Evolutionary conservation across 805 yeast species (phyloP).

Genomic region (Yarrowia sp.): DNA sequence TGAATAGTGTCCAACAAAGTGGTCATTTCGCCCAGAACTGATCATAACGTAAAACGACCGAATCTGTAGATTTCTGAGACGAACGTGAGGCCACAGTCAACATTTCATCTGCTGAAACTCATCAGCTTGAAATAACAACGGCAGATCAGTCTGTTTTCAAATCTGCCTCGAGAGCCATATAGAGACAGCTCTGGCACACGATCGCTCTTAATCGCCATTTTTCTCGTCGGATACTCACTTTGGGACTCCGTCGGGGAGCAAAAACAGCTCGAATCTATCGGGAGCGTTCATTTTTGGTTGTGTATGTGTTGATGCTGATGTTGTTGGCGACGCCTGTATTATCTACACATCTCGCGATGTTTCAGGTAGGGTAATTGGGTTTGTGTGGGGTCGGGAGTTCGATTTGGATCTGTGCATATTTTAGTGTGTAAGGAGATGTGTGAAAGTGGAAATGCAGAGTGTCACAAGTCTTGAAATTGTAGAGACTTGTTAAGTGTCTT

Average conservation of each 20-base stretch:
- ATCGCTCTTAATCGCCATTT: background rate
- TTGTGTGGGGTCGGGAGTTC: background rate
- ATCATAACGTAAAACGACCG: background rate
- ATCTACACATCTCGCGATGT: conserved; percentile 12
- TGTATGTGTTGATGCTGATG: background rate
- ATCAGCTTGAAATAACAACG: background rate
- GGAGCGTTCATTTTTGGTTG: conserved; percentile 82
- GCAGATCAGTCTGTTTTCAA: background rate
- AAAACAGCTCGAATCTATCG: conserved; percentile 94
- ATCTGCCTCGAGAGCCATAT: background rate
- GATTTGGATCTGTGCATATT: background rate
- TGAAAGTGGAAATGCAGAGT: too few species aligned
- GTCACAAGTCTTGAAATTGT: too few species aligned
- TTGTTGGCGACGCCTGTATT: background rate
- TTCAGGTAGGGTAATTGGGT: conserved; percentile 17
- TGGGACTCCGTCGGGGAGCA: conserved; percentile 95
- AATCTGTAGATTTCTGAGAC: background rate
- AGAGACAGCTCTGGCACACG: background rate
- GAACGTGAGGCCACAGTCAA: background rate
- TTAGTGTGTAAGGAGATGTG: too few species aligned
- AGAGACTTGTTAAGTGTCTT: too few species aligned
- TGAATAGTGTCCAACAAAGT: background rate
- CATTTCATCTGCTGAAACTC: too few species aligned
- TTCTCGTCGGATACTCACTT: conserved; percentile 51
- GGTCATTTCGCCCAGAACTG: background rate